Conservation (phyloP, 2,329 filamentous ascomycete species). For the Colletotrichum orbiculare region DNA sequence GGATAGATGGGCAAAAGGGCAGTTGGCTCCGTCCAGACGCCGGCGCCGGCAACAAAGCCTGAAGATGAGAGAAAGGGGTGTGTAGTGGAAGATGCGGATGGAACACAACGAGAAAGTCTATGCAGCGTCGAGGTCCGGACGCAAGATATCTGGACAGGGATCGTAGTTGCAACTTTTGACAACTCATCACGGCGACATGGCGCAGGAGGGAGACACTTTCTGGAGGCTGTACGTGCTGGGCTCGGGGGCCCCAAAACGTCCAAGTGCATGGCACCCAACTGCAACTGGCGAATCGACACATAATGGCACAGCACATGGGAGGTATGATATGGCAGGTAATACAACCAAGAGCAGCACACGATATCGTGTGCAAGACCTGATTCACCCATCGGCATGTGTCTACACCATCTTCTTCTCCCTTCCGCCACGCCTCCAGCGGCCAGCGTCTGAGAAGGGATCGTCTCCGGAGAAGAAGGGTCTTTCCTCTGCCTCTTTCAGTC, state of each 20-base stretch:
- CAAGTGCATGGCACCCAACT: conserved; percentile 30
- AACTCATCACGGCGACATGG: conserved; percentile 34
- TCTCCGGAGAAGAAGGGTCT: conserved; percentile 4
- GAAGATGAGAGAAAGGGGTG: background rate
- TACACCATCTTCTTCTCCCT: conserved; percentile 1
- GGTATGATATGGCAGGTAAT: conserved; percentile 21
- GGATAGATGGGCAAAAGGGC: conserved; percentile 1
- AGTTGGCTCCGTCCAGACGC: conserved; percentile 2
- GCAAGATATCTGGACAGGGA: conserved; percentile 30
- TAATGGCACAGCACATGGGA: background rate
- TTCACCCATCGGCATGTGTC: conserved; percentile 5
- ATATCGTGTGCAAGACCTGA: background rate
- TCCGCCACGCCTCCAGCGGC: conserved; percentile 4
- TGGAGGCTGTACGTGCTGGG: conserved; percentile 20
- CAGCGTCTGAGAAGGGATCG: background rate
- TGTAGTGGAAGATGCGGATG: conserved; percentile 4
- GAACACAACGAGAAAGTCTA: conserved; percentile 19
- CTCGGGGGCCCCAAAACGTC: conserved; percentile 25
- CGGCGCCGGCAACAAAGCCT: background rate
- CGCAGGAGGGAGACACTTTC: conserved; percentile 17
- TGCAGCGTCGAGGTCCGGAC: conserved; percentile 24
- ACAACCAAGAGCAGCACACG: conserved; percentile 17
- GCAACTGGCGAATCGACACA: conserved; percentile 26
- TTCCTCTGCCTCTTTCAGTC: conserved; percentile 10
- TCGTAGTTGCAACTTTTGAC: conserved; percentile 28